Evolutionary conservation across 306 rosid species (phyloP), one percentile per base, ranked within the genome.

Genomic region (Cucurbita pepo): DNA sequence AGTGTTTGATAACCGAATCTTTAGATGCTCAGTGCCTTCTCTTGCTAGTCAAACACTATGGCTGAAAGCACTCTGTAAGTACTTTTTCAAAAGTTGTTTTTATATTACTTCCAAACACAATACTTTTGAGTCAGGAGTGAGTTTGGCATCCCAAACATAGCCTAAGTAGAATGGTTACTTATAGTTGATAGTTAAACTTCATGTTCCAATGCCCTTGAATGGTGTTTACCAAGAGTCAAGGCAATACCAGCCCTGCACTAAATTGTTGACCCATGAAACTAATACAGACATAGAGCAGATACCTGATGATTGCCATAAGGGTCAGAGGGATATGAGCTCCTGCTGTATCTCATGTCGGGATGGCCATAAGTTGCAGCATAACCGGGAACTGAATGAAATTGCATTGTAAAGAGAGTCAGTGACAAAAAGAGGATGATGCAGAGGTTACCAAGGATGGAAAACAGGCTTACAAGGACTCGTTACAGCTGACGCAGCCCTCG

Each of bases 251-350:
- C 54, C 13, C 21, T 72, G 22, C 55, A 43, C 25, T 57, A 53
- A 41, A 44, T 73, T 19, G 21, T 41, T 56, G 62, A 18, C 41
- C 10, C 11, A 21, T 67, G 40, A 8, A 44, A 37, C 47, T 38
- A 72, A 69, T 37, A 52, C 57, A 74, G 19, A 0, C 12, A 19
- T 18, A 70, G 9, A 36, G 78, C 62, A 51, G 54, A 76, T 79
- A 87, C 95, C 90, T 81, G 88, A 77, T 83, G 86, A 77, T 77
- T 73, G 86, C 78, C 65, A 77, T 82, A 83, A 25, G 94, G 81
- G 30, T 85, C 85, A 5, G 87, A 79, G 73, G 87, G 82, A 69
- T 80, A 87, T 12, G 88, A 40, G 63, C 56, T 75, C 61, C 86
- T 90, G 52, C 86, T 85, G 59, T 84, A 83, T 54, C 79, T 84